These are phyloP conservation scores for Alectoria sarmentosa DNA, from an alignment of 495 filamentous ascomycete species.

Conservation along the genomic window DNA sequence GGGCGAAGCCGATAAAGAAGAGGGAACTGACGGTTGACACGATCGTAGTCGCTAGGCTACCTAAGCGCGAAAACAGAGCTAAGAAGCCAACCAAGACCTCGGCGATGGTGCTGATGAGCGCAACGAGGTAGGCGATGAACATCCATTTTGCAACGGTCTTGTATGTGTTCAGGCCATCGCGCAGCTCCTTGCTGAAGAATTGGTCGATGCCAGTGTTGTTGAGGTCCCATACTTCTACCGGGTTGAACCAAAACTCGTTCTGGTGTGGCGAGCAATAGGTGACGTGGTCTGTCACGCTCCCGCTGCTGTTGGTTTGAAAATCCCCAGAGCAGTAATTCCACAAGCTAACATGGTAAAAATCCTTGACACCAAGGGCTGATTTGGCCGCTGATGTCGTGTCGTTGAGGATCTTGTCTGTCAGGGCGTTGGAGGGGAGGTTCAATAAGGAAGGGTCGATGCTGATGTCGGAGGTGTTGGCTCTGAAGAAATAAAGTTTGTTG, in stretches of 20 bases:
- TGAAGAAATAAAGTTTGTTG: constrained; percentile 63
- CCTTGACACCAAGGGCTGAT: constrained; percentile 51
- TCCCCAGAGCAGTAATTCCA: constrained; percentile 79
- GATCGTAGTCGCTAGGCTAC: constrained; percentile 71
- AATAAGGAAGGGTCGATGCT: constrained; percentile 18
- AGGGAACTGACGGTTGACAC: constrained; percentile 55
- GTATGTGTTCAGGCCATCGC: constrained; percentile 60
- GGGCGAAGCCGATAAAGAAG: constrained; percentile 49
- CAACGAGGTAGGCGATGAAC: constrained; percentile 62
- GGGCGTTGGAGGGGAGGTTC: constrained; percentile 29
- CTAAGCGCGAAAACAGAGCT: constrained; percentile 60
- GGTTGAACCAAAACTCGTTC: constrained; percentile 71
- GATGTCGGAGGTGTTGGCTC: constrained; percentile 41
- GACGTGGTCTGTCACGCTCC: constrained; percentile 31
- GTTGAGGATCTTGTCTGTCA: constrained; percentile 40
- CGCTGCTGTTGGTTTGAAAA: constrained; percentile 43
- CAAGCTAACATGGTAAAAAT: constrained; percentile 75
- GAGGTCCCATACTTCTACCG: constrained; percentile 53
- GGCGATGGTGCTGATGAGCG: constrained; percentile 60
- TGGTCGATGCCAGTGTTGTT: constrained; percentile 47
- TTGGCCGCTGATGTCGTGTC: constrained; percentile 28
- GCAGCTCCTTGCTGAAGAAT: constrained; percentile 56
- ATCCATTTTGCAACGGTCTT: constrained; percentile 71
- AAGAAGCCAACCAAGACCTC: constrained; percentile 64
- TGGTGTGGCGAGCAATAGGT: constrained; percentile 50